Base-by-base conservation (phyloP, 768 basidiomycete genomes). In the Boletus tomentosulus region DNA sequence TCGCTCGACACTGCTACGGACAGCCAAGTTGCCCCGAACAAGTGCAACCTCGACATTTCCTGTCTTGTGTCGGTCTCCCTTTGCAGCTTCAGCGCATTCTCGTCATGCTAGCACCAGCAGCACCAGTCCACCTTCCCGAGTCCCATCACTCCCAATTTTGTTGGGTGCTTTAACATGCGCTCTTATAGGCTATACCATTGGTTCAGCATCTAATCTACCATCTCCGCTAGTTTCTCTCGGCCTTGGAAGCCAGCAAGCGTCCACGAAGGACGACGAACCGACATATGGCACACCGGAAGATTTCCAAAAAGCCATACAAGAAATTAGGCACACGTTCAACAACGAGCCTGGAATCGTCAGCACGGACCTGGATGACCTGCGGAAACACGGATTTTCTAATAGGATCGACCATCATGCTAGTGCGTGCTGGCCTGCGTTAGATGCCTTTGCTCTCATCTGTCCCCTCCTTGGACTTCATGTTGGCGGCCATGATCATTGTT, bases 201-300 rank as follows among this genome's bases (percentile, higher is more conserved):
- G 66, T 13, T 54, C 61, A 12, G 55, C 39, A 1, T 1, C 45
- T 7, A 24, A 30, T 48, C n/a, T 31, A 19, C 45, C 56, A 34
- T 59, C 56, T 12, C 53, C 48, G 4, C 24, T 57, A 1, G 43
- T 31, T 16, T 37, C 46, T 39, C 43, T 64, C 38, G 57, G 55
- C 33, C 34, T 57, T 22, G 24, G 39, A 35, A 50, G 28, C n/a
- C 46, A 2, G 7, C 51, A 39, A 39, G 22, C 27, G 41, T 28
- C 51, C 33, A 13, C 39, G 7, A 45, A 31, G 19, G 57, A 55
- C 6, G 50, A 48, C 13, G 34, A 71, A 46, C 67, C 70, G 6
- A 62, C 60, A 15, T 86, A 81, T 58, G 86, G 82, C 12, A 71
- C 80, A 9, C 70, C 74, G 1, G 60, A 72, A 19, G 86, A 87